A percentile compares a stretch with the other conserved stretches of the same genome.
These are phyloP conservation scores for Hypoxylon crocopeplum DNA, from an alignment of 495 filamentous ascomycete species.

Conservation along the genomic window DNA sequence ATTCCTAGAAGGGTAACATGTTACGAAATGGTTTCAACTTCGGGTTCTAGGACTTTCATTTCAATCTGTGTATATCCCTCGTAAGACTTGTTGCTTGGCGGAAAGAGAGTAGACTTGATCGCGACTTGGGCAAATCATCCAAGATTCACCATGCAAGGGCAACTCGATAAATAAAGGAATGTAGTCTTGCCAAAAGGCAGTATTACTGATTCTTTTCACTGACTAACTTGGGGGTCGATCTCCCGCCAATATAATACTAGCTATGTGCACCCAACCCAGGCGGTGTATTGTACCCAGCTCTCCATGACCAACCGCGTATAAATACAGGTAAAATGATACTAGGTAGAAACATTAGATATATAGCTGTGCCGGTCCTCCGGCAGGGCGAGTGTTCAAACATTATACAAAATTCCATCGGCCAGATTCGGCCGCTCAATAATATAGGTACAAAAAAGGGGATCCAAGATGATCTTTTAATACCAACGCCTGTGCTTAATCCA, in stretches of 20 bases:
- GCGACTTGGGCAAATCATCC: no score
- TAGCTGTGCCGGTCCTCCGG: conserved; percentile 1
- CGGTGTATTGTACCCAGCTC: conserved; percentile 7
- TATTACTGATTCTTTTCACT: not conserved
- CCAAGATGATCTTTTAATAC: conserved; percentile 22
- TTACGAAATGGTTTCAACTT: no score
- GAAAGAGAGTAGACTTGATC: no score
- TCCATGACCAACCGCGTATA: conserved; percentile 12
- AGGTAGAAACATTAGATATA: conserved; percentile 29
- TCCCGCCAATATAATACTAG: conserved; percentile 26
- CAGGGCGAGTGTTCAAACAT: conserved; percentile 16
- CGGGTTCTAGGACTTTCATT: no score
- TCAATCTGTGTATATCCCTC: no score
- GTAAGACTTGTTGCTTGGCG: no score
- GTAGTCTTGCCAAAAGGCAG: conserved; percentile 1
- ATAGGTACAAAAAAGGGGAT: conserved; percentile 15
- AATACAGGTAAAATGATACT: conserved; percentile 32
- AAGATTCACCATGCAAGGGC: no score
- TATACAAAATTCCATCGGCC: conserved; percentile 21
- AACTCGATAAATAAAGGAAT: no score
- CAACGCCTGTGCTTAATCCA: conserved; percentile 30
- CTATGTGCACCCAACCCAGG: conserved; percentile 11
- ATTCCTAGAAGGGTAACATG: no score
- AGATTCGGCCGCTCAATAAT: conserved; percentile 12
- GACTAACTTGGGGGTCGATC: no score